Conservation (phyloP, 2,329 filamentous ascomycete genomes). For the Torrubiella hemipterigena region DNA sequence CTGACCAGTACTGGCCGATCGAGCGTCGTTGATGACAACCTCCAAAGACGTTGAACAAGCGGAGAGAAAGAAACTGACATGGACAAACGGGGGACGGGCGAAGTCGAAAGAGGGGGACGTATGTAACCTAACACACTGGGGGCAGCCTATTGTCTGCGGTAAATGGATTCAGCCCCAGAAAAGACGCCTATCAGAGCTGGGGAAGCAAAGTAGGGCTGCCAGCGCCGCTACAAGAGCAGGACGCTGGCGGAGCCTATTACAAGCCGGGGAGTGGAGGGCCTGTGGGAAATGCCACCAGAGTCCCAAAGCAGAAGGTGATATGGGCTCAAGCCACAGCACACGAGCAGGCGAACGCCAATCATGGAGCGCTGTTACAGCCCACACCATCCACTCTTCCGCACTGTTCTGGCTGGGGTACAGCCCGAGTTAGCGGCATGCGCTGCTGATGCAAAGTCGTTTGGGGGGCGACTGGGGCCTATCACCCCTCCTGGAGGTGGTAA, state of each 20-base stretch:
- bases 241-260: conserved; percentile 10
- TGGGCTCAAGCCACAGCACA: conserved; percentile 17
- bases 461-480: no score
- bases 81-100: conserved; percentile 3
- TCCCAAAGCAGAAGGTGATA: conserved; percentile 24
- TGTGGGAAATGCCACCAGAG: conserved; percentile 20
- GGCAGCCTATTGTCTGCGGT: conserved; percentile 1
- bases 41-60: conserved; percentile 4
- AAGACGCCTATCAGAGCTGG: no score
- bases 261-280: conserved; percentile 13
- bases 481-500: neutral
- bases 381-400: conserved; percentile 7
- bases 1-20: no score
- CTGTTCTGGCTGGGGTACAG: neutral
- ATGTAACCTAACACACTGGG: conserved; percentile 13
- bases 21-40: neutral
- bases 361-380: conserved; percentile 14
- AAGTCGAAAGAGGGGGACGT: conserved; percentile 8
- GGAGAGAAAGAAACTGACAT: conserved; percentile 7
- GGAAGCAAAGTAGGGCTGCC: conserved; percentile 9
- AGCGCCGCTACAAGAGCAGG: conserved; percentile 15
- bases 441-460: neutral
- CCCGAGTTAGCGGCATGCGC: no score
- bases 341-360: conserved; percentile 18
- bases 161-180: no score